Conservation (phyloP, 2,329 filamentous ascomycete species). For the Botrytis tulipae region DNA sequence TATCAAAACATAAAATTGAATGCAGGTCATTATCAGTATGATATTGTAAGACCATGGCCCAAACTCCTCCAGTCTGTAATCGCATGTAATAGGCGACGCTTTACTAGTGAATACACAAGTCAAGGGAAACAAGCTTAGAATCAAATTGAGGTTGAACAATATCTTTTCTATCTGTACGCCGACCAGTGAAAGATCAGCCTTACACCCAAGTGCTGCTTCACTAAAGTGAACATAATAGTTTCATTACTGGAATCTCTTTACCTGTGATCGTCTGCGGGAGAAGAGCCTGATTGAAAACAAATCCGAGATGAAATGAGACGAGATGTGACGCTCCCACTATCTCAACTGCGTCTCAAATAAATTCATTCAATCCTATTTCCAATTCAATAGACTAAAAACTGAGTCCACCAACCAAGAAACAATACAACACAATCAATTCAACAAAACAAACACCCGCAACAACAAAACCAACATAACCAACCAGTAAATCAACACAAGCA, state of each 20-base stretch:
- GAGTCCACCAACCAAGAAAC: background rate
- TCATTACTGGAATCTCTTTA: background rate
- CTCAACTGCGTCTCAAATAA: background rate
- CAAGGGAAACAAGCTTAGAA: background rate
- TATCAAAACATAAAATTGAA: too few relatives aligned
- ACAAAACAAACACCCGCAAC: background rate
- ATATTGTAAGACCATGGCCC: rapidly evolving
- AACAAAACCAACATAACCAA: background rate
- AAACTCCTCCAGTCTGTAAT: background rate
- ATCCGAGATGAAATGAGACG: background rate
- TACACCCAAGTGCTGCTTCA: background rate
- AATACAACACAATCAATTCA: background rate
- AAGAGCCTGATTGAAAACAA: rapidly evolving
- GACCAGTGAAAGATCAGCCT: background rate
- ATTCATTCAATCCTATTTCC: background rate
- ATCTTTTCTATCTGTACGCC: background rate
- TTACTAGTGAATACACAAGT: too few relatives aligned
- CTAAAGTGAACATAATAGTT: background rate
- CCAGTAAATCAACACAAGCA: background rate
- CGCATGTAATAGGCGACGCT: background rate
- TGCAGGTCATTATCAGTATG: background rate
- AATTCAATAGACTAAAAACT: background rate
- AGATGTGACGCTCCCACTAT: background rate
- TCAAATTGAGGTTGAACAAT: background rate
- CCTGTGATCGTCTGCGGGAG: too few relatives aligned